Percentiles rank a stretch among this genome's conserved stretches.
phyloP scores from a whole-genome alignment of 176 grass and related monocot genomes.

The Juncus effusus region DNA sequence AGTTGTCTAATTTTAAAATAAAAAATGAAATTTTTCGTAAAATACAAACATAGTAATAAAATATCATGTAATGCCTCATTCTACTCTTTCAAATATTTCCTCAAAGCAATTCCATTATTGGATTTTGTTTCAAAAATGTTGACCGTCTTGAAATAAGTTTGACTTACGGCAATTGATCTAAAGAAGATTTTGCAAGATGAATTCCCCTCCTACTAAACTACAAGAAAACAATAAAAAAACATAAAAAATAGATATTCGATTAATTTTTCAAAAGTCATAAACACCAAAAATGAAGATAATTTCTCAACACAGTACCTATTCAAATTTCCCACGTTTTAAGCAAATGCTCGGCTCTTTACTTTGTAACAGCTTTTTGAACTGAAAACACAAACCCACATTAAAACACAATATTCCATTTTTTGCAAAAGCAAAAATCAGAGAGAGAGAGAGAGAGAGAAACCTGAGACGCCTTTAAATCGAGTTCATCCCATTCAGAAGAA shows the following conservation, averaged over 20 bases:
- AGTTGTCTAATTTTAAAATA: too few species aligned
- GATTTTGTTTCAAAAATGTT: too few species aligned
- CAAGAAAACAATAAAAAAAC: background rate
- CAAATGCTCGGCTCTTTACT: conserved; percentile 44
- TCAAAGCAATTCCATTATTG: too few species aligned
- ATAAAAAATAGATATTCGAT: background rate
- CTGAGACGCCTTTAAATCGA: conserved; percentile 80
- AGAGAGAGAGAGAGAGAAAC: background rate
- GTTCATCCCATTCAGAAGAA: conserved; percentile 77
- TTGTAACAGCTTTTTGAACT: conserved; percentile 74
- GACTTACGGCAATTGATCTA: too few species aligned
- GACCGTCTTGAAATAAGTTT: too few species aligned
- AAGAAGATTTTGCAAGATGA: background rate
- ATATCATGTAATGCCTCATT: too few species aligned
- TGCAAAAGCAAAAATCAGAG: background rate
- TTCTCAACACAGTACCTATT: conserved; percentile 24
- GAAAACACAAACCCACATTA: conserved; percentile 13
- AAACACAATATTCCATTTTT: background rate
- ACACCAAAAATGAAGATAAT: too few species aligned
- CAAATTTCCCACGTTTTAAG: conserved; percentile 53
- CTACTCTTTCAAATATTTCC: too few species aligned
- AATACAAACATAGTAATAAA: too few species aligned
- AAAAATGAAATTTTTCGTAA: too few species aligned
- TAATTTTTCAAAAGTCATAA: background rate
- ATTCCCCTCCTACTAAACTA: background rate